Evolutionary conservation across 306 rosid genomes (phyloP), one percentile per base, ranked within the genome.

Genomic region (Pyrus bretschneideri): DNA sequence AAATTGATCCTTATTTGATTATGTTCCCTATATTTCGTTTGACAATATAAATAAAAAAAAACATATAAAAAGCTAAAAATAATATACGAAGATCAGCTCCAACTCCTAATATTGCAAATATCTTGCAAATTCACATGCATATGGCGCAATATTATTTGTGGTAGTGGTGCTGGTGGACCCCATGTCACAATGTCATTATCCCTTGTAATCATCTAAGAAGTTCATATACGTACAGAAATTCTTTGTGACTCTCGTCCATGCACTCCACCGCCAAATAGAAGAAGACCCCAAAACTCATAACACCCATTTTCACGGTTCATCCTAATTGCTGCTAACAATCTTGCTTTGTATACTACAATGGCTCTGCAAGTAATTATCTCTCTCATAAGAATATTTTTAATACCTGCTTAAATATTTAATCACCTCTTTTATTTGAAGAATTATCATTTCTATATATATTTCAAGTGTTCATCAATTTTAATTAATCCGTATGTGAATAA

Each of bases 231-330:
- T 73, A 59, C 68, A 73, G 3, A 27, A 59, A 25, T 73, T 59
- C 76, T 59, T 59, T 73, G 76, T 59, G 67, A 59, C 42, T 73
- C 27, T 73, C 76, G 76, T 64, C 68, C 57, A 29, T 22, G 67
- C 40, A 73, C 42, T 35, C 67, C 42, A 15, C 67, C 67, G 10
- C 70, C 70, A 67, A 5, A 4, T 21, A 38, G 12, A 14, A 59
- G 57, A 23, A 9, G 54, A 23, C 68, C 68, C 27, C 57, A 59
- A 30, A 17, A 33, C 31, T 33, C 21, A 54, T 33, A 54, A n/a
- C 75, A 31, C 23, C 38, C 67, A 38, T 38, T 73, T 73, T 73
- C 67, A 42, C 38, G 4, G 15, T 61, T 33, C 19, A 49, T 49
- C 22, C 77, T 38, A 17, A 40, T 62, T 42, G 7, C 55, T 40